Evolutionary conservation across 164 flowering plant genomes (phyloP).

Genomic region (Piper longum): DNA sequence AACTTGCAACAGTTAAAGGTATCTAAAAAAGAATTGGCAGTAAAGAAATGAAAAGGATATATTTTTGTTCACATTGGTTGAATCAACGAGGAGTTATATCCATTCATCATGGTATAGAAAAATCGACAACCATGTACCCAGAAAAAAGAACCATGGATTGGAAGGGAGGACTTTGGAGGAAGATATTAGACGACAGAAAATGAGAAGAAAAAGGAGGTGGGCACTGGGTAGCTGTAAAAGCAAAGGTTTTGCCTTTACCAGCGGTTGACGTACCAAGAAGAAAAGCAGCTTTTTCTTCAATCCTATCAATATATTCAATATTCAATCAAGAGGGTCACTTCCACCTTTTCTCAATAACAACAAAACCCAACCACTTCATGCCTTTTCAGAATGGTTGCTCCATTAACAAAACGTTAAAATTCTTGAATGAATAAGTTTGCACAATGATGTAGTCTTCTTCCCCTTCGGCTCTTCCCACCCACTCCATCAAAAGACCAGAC

Average conservation of each 20-base stretch:
- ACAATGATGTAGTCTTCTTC: background rate
- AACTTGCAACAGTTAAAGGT: too few relatives aligned
- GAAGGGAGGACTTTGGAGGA: too few relatives aligned
- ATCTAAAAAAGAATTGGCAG: too few relatives aligned
- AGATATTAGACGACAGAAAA: too few relatives aligned
- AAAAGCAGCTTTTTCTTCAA: background rate
- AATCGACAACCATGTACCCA: too few relatives aligned
- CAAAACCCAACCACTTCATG: constrained; percentile 1
- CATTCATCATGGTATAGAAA: too few relatives aligned
- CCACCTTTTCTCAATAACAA: constrained; percentile 1
- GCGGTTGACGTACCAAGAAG: background rate
- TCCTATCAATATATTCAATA: background rate
- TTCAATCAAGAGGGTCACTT: background rate
- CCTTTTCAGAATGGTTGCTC: background rate
- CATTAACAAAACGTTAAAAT: background rate
- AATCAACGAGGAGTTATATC: too few relatives aligned
- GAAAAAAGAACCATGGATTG: too few relatives aligned
- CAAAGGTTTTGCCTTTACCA: background rate
- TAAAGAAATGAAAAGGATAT: too few relatives aligned
- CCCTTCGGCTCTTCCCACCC: background rate
- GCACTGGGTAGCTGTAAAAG: too few relatives aligned
- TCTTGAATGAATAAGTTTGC: background rate
- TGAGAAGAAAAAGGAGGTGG: too few relatives aligned
- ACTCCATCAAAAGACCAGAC: background rate
- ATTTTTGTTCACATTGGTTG: too few relatives aligned